Percentiles rank a stretch among this genome's conserved stretches.
Evolutionary conservation across 164 flowering plant genomes (phyloP).

Genomic region (Kalanchoe fedtschenkoi): DNA sequence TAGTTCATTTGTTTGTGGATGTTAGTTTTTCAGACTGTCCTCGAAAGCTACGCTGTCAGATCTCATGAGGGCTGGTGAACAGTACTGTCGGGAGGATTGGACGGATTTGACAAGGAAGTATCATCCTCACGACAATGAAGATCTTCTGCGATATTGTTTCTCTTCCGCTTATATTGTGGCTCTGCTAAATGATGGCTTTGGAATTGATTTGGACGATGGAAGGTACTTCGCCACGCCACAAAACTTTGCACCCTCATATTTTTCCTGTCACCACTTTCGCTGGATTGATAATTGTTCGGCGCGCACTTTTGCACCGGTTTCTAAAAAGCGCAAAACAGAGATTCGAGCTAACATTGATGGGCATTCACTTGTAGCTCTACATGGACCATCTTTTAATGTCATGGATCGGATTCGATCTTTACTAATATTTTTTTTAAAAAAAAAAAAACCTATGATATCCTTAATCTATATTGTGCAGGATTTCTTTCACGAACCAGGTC

Average conservation of each 20-base stretch:
- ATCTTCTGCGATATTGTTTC: constrained; percentile 69
- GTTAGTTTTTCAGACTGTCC: constrained; percentile 69
- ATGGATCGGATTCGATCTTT: too few species aligned
- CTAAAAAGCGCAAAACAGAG: too few species aligned
- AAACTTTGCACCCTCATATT: too few species aligned
- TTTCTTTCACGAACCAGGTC: constrained; percentile 61
- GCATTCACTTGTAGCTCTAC: neutral
- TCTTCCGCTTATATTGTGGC: constrained; percentile 97
- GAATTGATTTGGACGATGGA: constrained; percentile 59
- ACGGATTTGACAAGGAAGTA: constrained; percentile 39
- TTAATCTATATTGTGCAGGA: constrained; percentile 32
- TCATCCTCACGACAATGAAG: constrained; percentile 45
- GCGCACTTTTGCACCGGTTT: too few species aligned
- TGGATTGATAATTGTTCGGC: too few species aligned
- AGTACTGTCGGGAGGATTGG: constrained; percentile 81
- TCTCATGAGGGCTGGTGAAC: constrained; percentile 58
- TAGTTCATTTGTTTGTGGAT: constrained; percentile 9
- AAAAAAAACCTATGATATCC: too few species aligned
- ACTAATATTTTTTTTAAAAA: too few species aligned
- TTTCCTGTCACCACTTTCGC: too few species aligned
- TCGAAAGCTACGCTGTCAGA: constrained; percentile 48
- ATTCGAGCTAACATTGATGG: neutral
- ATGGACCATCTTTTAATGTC: too few species aligned
- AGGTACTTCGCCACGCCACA: too few species aligned
- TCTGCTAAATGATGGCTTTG: constrained; percentile 81